Conservation (phyloP, 352 stramenopile species). For the Phytophthora pinifolia region DNA sequence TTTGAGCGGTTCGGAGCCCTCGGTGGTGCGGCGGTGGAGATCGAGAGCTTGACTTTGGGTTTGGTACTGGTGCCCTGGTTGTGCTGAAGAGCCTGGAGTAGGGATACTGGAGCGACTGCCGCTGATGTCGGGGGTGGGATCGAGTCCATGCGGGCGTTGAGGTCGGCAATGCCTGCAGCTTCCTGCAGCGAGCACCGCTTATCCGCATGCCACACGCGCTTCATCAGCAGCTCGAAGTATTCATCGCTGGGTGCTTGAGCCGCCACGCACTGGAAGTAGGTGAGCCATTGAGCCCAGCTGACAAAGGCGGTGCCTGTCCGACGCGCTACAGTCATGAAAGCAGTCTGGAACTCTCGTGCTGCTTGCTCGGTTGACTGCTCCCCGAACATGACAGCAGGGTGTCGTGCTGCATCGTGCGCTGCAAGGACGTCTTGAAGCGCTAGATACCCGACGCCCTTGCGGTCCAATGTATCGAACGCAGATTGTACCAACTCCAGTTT, state of each 20-base stretch:
- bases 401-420: conserved; percentile 49
- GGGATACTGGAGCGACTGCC: conserved; percentile 33
- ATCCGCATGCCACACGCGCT: conserved; percentile 65
- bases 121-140: conserved; percentile 8
- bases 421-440: conserved; percentile 47
- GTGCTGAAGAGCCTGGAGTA: conserved; percentile 57
- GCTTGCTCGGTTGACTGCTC: conserved; percentile 56
- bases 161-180: conserved; percentile 10
- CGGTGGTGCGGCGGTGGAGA: conserved; percentile 31
- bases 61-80: conserved; percentile 28
- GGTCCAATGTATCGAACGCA: conserved; percentile 69
- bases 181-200: conserved; percentile 42
- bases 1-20: conserved; percentile 19
- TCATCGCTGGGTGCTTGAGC: conserved; percentile 70
- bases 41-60: conserved; percentile 30
- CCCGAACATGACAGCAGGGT: conserved; percentile 75
- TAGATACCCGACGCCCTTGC: conserved; percentile 61
- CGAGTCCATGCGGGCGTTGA: conserved; percentile 10
- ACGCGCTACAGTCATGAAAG: conserved; percentile 42
- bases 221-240: conserved; percentile 77
- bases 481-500: conserved; percentile 68
- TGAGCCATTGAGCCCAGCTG: conserved; percentile 73
- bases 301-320: conserved; percentile 46
- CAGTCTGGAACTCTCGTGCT: conserved; percentile 55
- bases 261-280: conserved; percentile 73